Conservation (phyloP, 2,329 filamentous ascomycete genomes). For the Westerdykella sp. region DNA sequence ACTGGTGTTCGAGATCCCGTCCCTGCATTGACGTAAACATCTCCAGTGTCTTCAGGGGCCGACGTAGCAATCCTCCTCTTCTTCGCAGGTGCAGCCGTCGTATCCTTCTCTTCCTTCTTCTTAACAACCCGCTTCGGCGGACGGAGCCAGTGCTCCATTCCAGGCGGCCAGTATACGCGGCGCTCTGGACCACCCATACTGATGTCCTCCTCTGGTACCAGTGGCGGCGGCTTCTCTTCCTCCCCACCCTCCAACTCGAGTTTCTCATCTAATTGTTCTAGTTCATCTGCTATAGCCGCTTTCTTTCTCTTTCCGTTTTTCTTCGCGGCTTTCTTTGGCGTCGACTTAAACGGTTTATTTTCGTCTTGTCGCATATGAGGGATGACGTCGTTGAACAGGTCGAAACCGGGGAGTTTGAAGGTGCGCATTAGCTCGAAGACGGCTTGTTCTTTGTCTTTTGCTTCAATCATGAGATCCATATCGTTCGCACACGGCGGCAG, state of each 20-base stretch:
- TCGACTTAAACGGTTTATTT: conserved; percentile 46
- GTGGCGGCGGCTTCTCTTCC: conserved; percentile 30
- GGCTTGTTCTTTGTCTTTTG: conserved; percentile 95
- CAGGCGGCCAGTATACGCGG: conserved; percentile 83
- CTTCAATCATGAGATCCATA: conserved; percentile 99
- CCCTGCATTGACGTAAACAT: conserved; percentile 19
- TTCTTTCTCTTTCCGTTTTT: conserved; percentile 43
- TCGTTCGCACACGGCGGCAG: conserved; percentile 74
- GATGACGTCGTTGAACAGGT: conserved; percentile 68
- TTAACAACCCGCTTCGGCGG: conserved; percentile 68
- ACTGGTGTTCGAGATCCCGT: conserved; percentile 6
- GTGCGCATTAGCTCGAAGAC: conserved; percentile 90
- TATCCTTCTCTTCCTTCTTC: conserved; percentile 42
- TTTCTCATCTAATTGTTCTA: conserved; percentile 35
- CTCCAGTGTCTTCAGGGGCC: conserved; percentile 8
- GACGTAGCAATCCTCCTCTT: conserved; percentile 16
- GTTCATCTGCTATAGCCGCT: conserved; percentile 31
- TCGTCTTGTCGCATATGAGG: conserved; percentile 74
- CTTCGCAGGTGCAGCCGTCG: conserved; percentile 28
- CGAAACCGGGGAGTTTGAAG: conserved; percentile 75
- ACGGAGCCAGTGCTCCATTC: conserved; percentile 84
- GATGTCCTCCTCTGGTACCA: conserved; percentile 61
- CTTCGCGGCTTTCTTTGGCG: conserved; percentile 39
- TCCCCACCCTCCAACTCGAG: conserved; percentile 35
- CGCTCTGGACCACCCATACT: conserved; percentile 79